These are phyloP conservation scores for Pythium phragmitis DNA, from an alignment of 352 stramenopile genomes.

Conservation along the genomic window DNA sequence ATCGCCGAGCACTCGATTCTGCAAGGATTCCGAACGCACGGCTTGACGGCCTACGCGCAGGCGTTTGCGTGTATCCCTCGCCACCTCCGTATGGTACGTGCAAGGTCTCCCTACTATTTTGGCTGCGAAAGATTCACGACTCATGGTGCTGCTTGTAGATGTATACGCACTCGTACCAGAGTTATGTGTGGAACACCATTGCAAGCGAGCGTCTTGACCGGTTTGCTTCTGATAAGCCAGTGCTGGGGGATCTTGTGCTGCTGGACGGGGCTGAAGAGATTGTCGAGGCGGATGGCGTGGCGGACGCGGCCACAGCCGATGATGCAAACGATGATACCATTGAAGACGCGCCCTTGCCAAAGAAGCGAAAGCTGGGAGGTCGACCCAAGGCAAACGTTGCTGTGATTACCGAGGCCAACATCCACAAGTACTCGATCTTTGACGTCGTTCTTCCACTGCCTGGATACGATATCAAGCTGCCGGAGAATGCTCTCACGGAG, in stretches of 20 bases:
- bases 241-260: slow-evolving; percentile 91
- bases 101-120: neutral
- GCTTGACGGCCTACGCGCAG: slow-evolving; percentile 50
- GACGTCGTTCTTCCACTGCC: slow-evolving; percentile 97
- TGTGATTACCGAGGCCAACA: slow-evolving; percentile 88
- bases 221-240: slow-evolving; percentile 49
- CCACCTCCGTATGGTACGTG: slow-evolving; percentile 75
- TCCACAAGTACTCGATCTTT: slow-evolving; percentile 88
- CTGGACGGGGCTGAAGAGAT: slow-evolving; percentile 16
- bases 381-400: neutral
- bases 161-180: slow-evolving; percentile 93
- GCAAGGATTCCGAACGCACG: slow-evolving; percentile 57
- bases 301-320: neutral
- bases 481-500: slow-evolving; percentile 77
- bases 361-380: slow-evolving; percentile 6
- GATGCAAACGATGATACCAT: neutral
- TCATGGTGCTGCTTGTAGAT: slow-evolving; percentile 41
- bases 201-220: slow-evolving; percentile 87
- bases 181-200: slow-evolving; percentile 95
- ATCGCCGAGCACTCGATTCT: slow-evolving; percentile 77
- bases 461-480: slow-evolving; percentile 89
- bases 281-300: slow-evolving; percentile 1
- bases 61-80: slow-evolving; percentile 80
- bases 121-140: neutral
- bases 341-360: slow-evolving; percentile 5